Percentiles rank a stretch among this genome's conserved stretches.
Evolutionary conservation across 331 rosid species (phyloP).

Genomic region (Ulmus americana): DNA sequence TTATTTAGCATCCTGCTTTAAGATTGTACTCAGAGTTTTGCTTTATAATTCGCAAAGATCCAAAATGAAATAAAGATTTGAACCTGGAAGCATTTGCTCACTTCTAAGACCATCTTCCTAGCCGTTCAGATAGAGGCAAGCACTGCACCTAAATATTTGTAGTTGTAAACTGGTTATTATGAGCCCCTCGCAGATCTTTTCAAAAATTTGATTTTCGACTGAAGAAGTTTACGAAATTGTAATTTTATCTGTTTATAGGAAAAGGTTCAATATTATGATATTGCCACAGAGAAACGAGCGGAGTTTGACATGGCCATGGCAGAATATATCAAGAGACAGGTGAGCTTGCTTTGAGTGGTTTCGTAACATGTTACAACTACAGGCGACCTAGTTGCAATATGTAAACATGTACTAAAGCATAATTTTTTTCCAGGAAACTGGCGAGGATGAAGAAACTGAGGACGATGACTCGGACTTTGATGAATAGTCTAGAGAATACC

Average conservation of each 20-base stretch:
- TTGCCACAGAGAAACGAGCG: constrained; percentile 83
- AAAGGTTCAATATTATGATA: constrained; percentile 84
- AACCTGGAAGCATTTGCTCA: not conserved
- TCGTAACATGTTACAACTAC: constrained; percentile 8
- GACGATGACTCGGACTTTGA: constrained; percentile 53
- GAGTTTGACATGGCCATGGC: constrained; percentile 72
- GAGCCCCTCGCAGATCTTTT: no score
- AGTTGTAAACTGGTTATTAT: no score
- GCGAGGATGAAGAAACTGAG: constrained; percentile 53
- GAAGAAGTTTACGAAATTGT: not conserved
- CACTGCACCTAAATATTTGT: not conserved
- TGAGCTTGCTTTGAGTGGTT: constrained; percentile 21
- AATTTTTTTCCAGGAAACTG: constrained; percentile 54
- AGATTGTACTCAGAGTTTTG: no score
- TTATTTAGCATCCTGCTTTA: no score
- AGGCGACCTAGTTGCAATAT: not conserved
- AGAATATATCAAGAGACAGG: constrained; percentile 67
- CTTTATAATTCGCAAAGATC: no score
- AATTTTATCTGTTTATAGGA: constrained; percentile 37
- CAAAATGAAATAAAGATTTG: no score
- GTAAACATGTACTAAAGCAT: constrained; percentile 7
- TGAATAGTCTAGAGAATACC: constrained; percentile 27
- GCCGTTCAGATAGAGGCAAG: not conserved
- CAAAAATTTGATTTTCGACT: not conserved
- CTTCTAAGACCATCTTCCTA: not conserved